Conservation (phyloP, 257 asterid genomes). For the Plectranthus barbatus region DNA sequence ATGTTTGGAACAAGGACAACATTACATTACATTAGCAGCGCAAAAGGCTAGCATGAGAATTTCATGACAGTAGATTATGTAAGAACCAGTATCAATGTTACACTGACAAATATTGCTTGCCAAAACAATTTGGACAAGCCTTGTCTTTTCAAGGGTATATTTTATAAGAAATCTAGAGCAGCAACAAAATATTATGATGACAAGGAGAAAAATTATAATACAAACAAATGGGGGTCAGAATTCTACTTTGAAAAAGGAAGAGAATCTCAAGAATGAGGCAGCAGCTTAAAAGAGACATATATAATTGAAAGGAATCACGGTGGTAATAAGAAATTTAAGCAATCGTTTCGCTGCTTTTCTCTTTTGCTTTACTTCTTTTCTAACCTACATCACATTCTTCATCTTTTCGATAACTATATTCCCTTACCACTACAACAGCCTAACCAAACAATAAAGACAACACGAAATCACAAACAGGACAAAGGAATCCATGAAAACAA, state of each 20-base stretch:
- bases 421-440: slow-evolving; percentile 23
- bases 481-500: neutral
- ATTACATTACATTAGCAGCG: too few relatives aligned
- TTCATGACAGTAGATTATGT: neutral
- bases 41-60: too few relatives aligned
- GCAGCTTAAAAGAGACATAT: slow-evolving; percentile 19
- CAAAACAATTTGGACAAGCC: neutral
- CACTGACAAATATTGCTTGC: neutral
- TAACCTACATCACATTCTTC: slow-evolving; percentile 18
- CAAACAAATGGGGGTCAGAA: slow-evolving; percentile 15
- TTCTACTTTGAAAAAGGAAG: slow-evolving; percentile 26
- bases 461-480: neutral
- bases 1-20: too few relatives aligned
- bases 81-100: neutral
- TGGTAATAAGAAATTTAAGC: slow-evolving; percentile 18
- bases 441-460: neutral
- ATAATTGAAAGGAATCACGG: slow-evolving; percentile 22
- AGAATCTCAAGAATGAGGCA: slow-evolving; percentile 32
- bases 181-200: neutral
- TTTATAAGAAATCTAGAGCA: slow-evolving; percentile 10
- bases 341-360: slow-evolving; percentile 27
- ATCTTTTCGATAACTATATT: slow-evolving; percentile 28
- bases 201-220: neutral
- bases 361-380: slow-evolving; percentile 30
- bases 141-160: neutral